A percentile compares a stretch with the other conserved stretches of the same genome.
These are phyloP conservation scores for Chlamydomonas urium DNA, from an alignment of 139 green algal genomes.

Conservation along the genomic window DNA sequence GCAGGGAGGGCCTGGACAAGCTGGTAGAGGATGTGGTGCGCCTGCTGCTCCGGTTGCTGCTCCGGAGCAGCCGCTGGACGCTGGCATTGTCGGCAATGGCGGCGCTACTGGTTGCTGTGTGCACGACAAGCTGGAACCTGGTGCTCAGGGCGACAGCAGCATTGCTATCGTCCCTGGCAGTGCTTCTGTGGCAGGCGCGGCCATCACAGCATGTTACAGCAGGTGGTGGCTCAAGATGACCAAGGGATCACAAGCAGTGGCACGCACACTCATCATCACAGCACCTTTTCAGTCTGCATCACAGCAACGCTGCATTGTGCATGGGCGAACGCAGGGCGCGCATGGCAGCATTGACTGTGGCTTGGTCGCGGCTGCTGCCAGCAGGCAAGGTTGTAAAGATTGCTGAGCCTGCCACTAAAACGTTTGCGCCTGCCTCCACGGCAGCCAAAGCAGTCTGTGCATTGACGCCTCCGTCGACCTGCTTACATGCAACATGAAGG, in stretches of 20 bases:
- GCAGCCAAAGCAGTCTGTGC: slow-evolving; percentile 56
- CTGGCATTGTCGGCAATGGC: not conserved
- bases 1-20: not conserved
- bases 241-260: too few species aligned
- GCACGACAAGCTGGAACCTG: not conserved
- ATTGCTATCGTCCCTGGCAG: not conserved
- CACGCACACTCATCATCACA: too few species aligned
- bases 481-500: not conserved
- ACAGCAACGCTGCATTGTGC: too few species aligned
- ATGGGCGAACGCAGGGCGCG: too few species aligned
- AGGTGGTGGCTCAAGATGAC: too few species aligned
- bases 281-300: too few species aligned
- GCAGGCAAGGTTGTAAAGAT: slow-evolving; percentile 67
- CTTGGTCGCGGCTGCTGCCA: too few species aligned
- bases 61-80: not conserved
- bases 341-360: too few species aligned
- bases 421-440: slow-evolving; percentile 75
- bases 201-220: too few species aligned
- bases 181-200: not conserved
- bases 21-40: slow-evolving; percentile 2
- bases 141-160: slow-evolving; percentile 1
- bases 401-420: slow-evolving; percentile 77
- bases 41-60: not conserved
- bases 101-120: not conserved
- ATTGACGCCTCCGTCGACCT: slow-evolving; percentile 82